These are phyloP conservation scores for Solanum etuberosum DNA, from an alignment of 257 asterid species.

Conservation along the genomic window DNA sequence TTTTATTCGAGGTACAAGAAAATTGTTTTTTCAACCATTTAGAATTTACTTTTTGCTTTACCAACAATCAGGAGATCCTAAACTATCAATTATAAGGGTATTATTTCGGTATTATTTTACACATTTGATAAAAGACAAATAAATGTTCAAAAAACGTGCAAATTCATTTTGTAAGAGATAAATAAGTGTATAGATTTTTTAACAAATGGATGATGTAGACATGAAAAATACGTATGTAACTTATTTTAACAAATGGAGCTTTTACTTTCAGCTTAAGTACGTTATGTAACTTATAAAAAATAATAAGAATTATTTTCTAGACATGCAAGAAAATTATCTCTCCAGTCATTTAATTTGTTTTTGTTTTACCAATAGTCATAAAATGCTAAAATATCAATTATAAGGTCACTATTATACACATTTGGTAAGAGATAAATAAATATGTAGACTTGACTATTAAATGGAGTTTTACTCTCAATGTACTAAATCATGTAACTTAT, in stretches of 20 bases:
- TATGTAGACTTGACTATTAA: neutral
- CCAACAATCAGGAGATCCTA: neutral
- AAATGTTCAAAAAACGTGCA: neutral
- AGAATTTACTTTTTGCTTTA: neutral
- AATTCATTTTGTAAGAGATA: neutral
- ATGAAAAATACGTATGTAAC: too few species aligned
- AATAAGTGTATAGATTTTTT: neutral
- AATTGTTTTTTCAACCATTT: neutral
- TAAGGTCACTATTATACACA: neutral
- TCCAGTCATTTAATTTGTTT: neutral
- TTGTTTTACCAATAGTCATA: neutral
- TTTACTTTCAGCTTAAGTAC: neutral
- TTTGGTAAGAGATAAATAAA: neutral
- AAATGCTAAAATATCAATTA: neutral
- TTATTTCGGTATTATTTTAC: neutral
- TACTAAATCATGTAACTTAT: neutral
- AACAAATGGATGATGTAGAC: neutral
- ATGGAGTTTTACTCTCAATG: neutral
- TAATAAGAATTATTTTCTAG: neutral
- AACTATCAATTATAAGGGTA: neutral
- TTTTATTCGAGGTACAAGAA: neutral
- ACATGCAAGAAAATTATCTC: neutral
- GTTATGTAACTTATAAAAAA: neutral
- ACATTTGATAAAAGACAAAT: neutral
- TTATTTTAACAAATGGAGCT: neutral